These are phyloP conservation scores for Candida pseudoviswanathii DNA, from an alignment of 1,139 yeast genomes.

Conservation along the genomic window DNA sequence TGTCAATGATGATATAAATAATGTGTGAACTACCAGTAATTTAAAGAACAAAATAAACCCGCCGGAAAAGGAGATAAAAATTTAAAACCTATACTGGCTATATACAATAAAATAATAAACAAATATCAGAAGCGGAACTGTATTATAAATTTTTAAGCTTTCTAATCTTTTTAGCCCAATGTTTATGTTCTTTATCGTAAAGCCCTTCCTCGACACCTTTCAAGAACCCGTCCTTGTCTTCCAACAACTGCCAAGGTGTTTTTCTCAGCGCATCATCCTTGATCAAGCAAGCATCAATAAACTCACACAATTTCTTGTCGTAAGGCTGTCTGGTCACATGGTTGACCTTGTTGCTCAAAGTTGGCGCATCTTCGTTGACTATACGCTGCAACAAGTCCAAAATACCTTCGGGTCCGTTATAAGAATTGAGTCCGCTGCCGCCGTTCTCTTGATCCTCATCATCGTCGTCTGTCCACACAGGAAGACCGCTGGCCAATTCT, in stretches of 20 bases:
- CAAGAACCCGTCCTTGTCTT: conserved; percentile 44
- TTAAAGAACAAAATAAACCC: background rate
- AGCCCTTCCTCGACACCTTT: conserved; percentile 40
- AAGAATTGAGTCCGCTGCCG: conserved; percentile 5
- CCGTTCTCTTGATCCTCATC: conserved; percentile 16
- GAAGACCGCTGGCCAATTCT: conserved; percentile 82
- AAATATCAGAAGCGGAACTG: background rate
- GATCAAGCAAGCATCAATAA: conserved; percentile 67
- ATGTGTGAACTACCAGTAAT: conserved; percentile 5
- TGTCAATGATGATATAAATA: conserved; percentile 23
- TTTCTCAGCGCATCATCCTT: conserved; percentile 67
- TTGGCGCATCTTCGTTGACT: conserved; percentile 91
- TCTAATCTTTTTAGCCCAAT: conserved; percentile 54
- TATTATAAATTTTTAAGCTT: conserved; percentile 16
- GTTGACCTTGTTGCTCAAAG: conserved; percentile 39
- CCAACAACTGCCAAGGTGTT: conserved; percentile 59
- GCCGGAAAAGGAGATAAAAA: background rate
- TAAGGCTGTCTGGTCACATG: conserved; percentile 27
- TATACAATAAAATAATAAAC: background rate
- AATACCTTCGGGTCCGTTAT: conserved; percentile 74
- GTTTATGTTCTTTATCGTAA: conserved; percentile 45
- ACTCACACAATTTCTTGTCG: conserved; percentile 53
- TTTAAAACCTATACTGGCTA: background rate
- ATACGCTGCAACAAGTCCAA: conserved; percentile 87
- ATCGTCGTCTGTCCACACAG: conserved; percentile 44